These are phyloP conservation scores for Colletotrichum ledebouriae DNA, from an alignment of 2,329 filamentous ascomycete species.

Conservation along the genomic window DNA sequence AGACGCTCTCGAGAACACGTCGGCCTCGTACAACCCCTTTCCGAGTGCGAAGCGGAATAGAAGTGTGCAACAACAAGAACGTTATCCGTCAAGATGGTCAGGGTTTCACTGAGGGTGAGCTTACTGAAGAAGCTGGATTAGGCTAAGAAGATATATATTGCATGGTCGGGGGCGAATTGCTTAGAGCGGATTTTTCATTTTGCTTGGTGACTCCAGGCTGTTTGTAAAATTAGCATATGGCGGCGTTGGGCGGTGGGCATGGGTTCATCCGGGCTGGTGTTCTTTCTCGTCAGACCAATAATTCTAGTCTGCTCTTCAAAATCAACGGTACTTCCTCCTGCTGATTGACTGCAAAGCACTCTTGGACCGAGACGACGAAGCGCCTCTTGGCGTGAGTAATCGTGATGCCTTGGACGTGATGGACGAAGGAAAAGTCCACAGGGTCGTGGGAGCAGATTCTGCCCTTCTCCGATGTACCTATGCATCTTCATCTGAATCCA, in stretches of 20 bases:
- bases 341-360: neutral
- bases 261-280: conserved; percentile 18
- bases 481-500: no score
- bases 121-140: no score
- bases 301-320: neutral
- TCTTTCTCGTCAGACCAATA: conserved; percentile 15
- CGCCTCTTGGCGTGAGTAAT: no score
- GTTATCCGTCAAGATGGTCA: conserved; percentile 53
- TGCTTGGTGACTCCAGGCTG: conserved; percentile 12
- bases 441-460: no score
- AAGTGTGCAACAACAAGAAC: conserved; percentile 53
- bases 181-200: conserved; percentile 9
- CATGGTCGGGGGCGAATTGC: conserved; percentile 4
- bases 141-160: neutral
- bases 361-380: no score
- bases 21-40: conserved; percentile 54
- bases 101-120: conserved; percentile 40
- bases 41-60: conserved; percentile 53
- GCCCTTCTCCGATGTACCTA: no score
- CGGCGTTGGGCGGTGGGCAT: conserved; percentile 30
- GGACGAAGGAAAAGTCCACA: no score
- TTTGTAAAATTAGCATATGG: conserved; percentile 29
- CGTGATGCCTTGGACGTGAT: no score
- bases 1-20: conserved; percentile 38
- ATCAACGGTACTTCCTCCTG: neutral